Evolutionary conservation across 2,329 filamentous ascomycete species (phyloP), one percentile per base, ranked within the genome.

Genomic region (Diaporthe citriasiana): DNA sequence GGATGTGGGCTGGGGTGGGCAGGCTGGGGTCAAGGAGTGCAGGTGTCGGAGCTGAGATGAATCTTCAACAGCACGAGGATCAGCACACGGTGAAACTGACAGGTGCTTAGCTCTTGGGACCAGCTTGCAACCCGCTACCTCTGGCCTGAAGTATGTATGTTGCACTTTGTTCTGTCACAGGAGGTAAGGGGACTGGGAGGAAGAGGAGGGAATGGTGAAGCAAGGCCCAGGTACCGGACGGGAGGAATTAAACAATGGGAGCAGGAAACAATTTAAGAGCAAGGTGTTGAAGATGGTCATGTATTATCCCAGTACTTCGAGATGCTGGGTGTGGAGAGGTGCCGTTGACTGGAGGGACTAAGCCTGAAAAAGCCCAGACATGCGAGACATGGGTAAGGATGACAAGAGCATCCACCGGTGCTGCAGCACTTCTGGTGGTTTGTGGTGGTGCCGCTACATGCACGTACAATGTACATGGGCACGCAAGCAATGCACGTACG

Each of bases 321-420:
- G 68, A 75, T 74, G 79, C 78, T 78, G 79, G 77, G 78, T 77
- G 77, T 80, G 79, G 79, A 80, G 80, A 79, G 79, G 79, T 77
- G 79, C 80, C 81, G 81, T 80, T 79, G 79, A 82, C 79, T 80
- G 79, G 77, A 76, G 76, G 77, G 76, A 79, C 83, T 84, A 84
- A 80, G 79, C 82, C 82, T 77, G 78, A 84, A 83, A 78, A 78
- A 81, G 82, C 77, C 78, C 79, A 78, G 78, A 79, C 78, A 82
- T 81, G 82, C 81, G 82, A 84, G 77, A 79, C 80, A 81, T 80
- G 79, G 77, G 79, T 81, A 79, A 79, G 81, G 80, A 80, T 83
- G 78, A 78, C 78, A 81, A 68, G 42, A 71, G 38, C 59, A 66
- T 27, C 71, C 45, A 53, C 66, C 35, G 42, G 63, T 66, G 63